Conservation (phyloP, 495 filamentous ascomycete species). For the Neurospora sp. region DNA sequence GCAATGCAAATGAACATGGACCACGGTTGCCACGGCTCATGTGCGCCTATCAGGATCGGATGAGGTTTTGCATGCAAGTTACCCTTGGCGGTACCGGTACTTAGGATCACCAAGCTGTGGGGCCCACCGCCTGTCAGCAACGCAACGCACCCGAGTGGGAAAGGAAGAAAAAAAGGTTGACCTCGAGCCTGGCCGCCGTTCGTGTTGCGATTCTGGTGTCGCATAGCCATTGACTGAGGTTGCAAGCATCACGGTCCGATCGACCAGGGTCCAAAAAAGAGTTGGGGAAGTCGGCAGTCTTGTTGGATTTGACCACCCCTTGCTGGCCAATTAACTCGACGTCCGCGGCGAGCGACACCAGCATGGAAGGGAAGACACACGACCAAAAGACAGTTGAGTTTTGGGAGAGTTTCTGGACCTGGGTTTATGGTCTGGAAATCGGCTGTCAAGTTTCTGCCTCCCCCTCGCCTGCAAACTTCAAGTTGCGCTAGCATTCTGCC, state of each 20-base stretch:
- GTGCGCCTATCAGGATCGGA: conserved; percentile 4
- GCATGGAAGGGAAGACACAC: not conserved
- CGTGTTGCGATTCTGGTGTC: not conserved
- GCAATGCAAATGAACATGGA: not conserved
- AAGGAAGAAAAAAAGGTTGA: not conserved
- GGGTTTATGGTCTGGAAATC: not conserved
- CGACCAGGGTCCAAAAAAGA: conserved; percentile 25
- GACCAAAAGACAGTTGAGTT: not conserved
- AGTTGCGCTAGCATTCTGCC: not conserved
- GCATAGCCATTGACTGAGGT: not conserved
- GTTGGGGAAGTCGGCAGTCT: conserved; percentile 22
- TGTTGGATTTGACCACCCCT: conserved; percentile 24
- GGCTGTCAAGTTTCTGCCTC: conserved; percentile 1
- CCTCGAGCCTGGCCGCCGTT: not conserved
- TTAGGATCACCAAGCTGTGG: conserved; percentile 7
- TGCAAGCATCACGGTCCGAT: conserved; percentile 5
- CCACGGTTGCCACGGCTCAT: not conserved
- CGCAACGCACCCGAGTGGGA: not conserved
- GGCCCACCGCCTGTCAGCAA: conserved; percentile 14
- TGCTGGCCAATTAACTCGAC: conserved; percentile 15
- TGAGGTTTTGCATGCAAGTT: conserved; percentile 5
- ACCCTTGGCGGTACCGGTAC: conserved; percentile 21
- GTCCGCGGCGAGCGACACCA: not conserved
- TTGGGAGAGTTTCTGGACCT: not conserved
- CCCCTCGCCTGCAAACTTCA: conserved; percentile 8